Conservation (phyloP, 352 stramenopile species). For the Phytophthora agathidicida region DNA sequence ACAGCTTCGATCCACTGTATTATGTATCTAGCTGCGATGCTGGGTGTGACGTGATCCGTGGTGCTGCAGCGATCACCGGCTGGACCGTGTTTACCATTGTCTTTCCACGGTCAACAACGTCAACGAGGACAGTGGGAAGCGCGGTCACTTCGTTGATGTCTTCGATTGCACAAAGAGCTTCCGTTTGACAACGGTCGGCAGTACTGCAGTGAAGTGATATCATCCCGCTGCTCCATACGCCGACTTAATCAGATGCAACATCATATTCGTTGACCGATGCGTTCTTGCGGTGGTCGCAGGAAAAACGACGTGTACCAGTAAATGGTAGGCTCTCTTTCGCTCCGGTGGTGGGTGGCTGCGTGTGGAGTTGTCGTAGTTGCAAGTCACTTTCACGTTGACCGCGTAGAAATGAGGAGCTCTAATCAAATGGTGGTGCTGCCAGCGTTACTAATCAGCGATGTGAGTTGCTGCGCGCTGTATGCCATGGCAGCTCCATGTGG, state of each 20-base stretch:
- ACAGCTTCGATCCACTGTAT: too few relatives aligned
- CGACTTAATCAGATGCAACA: conserved; percentile 28
- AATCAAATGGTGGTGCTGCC: conserved; percentile 19
- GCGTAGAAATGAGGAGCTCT: conserved; percentile 20
- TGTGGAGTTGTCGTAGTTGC: conserved; percentile 4
- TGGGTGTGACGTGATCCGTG: conserved; percentile 20
- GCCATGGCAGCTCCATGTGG: neutral
- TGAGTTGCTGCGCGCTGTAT: neutral
- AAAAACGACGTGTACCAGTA: too few relatives aligned
- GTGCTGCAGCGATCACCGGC: conserved; percentile 24
- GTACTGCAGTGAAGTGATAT: too few relatives aligned
- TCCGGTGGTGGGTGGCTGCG: neutral
- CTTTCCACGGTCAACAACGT: conserved; percentile 10
- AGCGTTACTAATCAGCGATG: conserved; percentile 23
- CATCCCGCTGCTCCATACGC: neutral
- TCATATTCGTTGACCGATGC: conserved; percentile 8
- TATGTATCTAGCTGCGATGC: too few relatives aligned
- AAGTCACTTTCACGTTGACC: conserved; percentile 5
- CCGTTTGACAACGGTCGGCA: too few relatives aligned
- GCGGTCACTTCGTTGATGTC: conserved; percentile 11
- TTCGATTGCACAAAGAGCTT: conserved; percentile 23
- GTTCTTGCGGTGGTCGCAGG: conserved; percentile 11
- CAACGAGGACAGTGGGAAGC: conserved; percentile 1
- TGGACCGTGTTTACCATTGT: conserved; percentile 20
- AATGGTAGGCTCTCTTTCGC: neutral